These are phyloP conservation scores for Apiotrichum domesticum DNA, from an alignment of 1,284 basidiomycete genomes.

Conservation along the genomic window DNA sequence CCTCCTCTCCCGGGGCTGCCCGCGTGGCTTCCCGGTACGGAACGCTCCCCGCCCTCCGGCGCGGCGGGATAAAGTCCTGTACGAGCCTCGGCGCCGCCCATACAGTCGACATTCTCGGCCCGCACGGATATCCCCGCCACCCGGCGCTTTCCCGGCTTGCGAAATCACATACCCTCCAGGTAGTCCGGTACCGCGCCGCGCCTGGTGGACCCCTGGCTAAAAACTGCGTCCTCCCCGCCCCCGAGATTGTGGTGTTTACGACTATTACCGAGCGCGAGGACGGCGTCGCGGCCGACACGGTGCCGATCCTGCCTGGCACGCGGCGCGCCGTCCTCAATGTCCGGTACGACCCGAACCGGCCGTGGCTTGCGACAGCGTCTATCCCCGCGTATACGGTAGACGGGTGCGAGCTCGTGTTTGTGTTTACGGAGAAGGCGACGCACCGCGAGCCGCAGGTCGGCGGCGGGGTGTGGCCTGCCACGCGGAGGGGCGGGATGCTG, in stretches of 20 bases:
- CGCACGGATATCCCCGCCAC: neutral
- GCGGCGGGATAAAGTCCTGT: neutral
- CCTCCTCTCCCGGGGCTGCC: no score
- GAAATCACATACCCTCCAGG: neutral
- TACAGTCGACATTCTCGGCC: neutral
- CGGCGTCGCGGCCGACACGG: neutral
- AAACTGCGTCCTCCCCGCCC: neutral
- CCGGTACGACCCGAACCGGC: slow-evolving; percentile 13
- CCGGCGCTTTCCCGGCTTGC: neutral
- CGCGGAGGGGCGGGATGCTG: neutral
- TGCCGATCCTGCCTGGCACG: neutral
- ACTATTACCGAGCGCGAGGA: neutral
- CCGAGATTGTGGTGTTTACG: neutral
- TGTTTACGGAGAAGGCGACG: slow-evolving; percentile 13
- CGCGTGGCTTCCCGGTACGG: no score
- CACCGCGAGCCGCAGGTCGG: slow-evolving; percentile 13
- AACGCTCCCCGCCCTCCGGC: neutral
- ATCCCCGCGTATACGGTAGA: neutral
- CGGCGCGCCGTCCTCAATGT: slow-evolving; percentile 5
- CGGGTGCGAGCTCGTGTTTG: neutral
- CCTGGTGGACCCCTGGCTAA: neutral
- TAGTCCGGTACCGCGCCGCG: neutral
- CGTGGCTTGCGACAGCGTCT: slow-evolving; percentile 10
- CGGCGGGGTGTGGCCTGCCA: slow-evolving; percentile 7
- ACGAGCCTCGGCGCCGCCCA: neutral